A percentile compares a stretch with the other conserved stretches of the same genome.
phyloP scores from a whole-genome alignment of 768 basidiomycete genomes.

The Collybiopsis luxurians region DNA sequence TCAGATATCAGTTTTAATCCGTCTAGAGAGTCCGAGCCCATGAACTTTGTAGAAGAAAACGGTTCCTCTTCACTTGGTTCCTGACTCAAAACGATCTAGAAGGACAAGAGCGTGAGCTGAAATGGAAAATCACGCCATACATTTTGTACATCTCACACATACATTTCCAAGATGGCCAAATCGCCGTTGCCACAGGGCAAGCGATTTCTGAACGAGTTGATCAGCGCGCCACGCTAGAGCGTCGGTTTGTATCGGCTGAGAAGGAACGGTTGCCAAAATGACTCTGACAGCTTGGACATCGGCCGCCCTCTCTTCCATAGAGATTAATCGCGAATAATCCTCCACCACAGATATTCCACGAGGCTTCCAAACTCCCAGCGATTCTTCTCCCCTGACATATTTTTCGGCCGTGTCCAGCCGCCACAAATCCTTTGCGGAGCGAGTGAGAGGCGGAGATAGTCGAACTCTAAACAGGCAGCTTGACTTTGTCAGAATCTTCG shows the following conservation, averaged over 20 bases:
- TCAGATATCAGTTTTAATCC: slow-evolving; percentile 67
- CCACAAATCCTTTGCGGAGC: slow-evolving; percentile 90
- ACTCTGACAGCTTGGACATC: slow-evolving; percentile 90
- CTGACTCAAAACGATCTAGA: slow-evolving; percentile 81
- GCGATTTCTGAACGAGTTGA: slow-evolving; percentile 57
- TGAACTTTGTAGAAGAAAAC: slow-evolving; percentile 25
- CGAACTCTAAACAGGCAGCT: slow-evolving; percentile 83
- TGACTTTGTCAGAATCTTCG: slow-evolving; percentile 73
- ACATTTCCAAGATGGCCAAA: slow-evolving; percentile 80
- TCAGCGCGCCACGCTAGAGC: slow-evolving; percentile 67
- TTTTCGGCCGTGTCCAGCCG: slow-evolving; percentile 92
- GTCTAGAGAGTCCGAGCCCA: slow-evolving; percentile 40
- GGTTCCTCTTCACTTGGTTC: slow-evolving; percentile 60
- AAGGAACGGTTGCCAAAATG: slow-evolving; percentile 58
- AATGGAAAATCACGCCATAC: too few species aligned
- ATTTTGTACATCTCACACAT: slow-evolving; percentile 23
- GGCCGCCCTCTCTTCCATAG: slow-evolving; percentile 71
- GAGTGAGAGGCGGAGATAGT: slow-evolving; percentile 80
- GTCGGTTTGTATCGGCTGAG: slow-evolving; percentile 48
- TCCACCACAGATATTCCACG: slow-evolving; percentile 87
- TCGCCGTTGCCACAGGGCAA: slow-evolving; percentile 81
- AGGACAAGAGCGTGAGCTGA: too few species aligned
- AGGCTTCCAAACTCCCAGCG: slow-evolving; percentile 79
- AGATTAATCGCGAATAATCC: slow-evolving; percentile 74
- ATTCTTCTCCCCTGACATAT: slow-evolving; percentile 92